These are phyloP conservation scores for Saturnispora sekii DNA, from an alignment of 805 yeast species.

Conservation along the genomic window DNA sequence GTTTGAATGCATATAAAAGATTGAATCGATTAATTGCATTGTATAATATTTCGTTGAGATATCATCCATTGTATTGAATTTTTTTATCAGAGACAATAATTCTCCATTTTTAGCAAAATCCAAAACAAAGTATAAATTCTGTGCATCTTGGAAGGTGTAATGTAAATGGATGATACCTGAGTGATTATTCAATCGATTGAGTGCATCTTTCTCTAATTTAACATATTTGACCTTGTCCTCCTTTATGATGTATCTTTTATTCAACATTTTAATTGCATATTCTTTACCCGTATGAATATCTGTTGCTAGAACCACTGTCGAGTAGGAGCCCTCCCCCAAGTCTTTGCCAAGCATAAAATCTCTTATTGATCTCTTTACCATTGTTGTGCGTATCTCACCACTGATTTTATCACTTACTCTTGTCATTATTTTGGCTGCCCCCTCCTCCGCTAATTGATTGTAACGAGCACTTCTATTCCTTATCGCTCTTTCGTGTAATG, in stretches of 20 bases:
- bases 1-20: slow-evolving; percentile 58
- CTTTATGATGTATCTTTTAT: slow-evolving; percentile 66
- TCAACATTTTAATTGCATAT: slow-evolving; percentile 70
- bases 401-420: slow-evolving; percentile 30
- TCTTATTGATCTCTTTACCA: slow-evolving; percentile 48
- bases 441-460: slow-evolving; percentile 31
- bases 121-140: slow-evolving; percentile 61
- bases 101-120: slow-evolving; percentile 81
- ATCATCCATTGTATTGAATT: slow-evolving; percentile 62
- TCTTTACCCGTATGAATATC: slow-evolving; percentile 55
- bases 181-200: slow-evolving; percentile 50
- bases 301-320: slow-evolving; percentile 81
- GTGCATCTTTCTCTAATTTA: slow-evolving; percentile 71
- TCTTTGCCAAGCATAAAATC: slow-evolving; percentile 84
- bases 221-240: slow-evolving; percentile 82
- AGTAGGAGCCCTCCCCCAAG: slow-evolving; percentile 93
- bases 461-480: neutral
- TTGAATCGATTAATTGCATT: slow-evolving; percentile 67
- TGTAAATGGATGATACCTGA: slow-evolving; percentile 58
- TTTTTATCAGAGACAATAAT: slow-evolving; percentile 54
- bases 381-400: slow-evolving; percentile 43
- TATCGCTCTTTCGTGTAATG: slow-evolving; percentile 1
- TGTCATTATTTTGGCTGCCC: slow-evolving; percentile 48
- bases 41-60: slow-evolving; percentile 57
- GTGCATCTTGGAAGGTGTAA: slow-evolving; percentile 73